phyloP scores from a whole-genome alignment of 202 grass and related monocot species.

The Saccharum hybrid region DNA sequence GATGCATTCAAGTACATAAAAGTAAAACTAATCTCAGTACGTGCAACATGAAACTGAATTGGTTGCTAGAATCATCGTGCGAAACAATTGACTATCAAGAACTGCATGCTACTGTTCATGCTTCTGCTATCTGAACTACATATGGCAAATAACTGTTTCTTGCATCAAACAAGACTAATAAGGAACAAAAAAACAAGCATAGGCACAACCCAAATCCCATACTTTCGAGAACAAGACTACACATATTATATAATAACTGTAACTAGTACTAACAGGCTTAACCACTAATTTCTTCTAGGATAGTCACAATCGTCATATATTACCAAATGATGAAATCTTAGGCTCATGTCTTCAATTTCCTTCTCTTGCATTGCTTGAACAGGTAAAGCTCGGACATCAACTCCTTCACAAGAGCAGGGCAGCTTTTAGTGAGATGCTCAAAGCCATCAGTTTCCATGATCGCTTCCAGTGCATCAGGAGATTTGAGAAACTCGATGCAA shows the following conservation, averaged over 20 bases:
- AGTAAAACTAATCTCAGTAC: neutral
- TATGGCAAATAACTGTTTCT: neutral
- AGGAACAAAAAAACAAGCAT: neutral
- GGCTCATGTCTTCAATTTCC: neutral
- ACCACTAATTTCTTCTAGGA: neutral
- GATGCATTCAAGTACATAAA: neutral
- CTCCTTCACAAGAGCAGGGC: constrained; percentile 24
- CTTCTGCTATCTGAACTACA: too few relatives aligned
- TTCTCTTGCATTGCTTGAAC: neutral
- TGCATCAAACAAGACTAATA: neutral
- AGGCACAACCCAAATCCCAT: neutral
- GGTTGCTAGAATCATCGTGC: too few relatives aligned
- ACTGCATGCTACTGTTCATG: neutral
- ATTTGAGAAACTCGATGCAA: constrained; percentile 1
- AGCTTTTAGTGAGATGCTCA: constrained; percentile 9
- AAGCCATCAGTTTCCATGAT: neutral
- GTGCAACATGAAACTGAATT: neutral
- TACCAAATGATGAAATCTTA: neutral
- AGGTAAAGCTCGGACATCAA: neutral
- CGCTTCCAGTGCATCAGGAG: neutral
- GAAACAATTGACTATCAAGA: neutral
- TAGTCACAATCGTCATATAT: neutral
- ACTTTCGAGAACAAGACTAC: neutral
- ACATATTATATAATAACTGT: too few relatives aligned
- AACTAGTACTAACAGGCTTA: neutral